phyloP scores from a whole-genome alignment of 495 filamentous ascomycete genomes.

The Aspergillus ostianus region DNA sequence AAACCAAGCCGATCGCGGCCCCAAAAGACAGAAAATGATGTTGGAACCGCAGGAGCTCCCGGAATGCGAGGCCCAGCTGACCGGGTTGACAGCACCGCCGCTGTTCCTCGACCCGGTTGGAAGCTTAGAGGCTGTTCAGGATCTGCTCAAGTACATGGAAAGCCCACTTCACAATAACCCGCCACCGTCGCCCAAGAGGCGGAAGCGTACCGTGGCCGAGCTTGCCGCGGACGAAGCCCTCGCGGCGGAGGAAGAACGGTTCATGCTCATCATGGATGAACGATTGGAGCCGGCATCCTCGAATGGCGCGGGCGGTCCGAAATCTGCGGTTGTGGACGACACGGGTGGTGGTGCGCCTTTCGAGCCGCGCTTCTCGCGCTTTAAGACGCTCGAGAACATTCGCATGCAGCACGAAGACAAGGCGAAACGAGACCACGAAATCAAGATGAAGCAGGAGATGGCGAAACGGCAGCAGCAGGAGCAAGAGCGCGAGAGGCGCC shows the following conservation, averaged over 20 bases:
- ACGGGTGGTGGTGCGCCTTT: conserved; percentile 66
- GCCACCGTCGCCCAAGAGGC: conserved; percentile 78
- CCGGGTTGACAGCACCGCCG: conserved; percentile 66
- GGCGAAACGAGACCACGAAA: conserved; percentile 58
- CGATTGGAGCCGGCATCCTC: conserved; percentile 61
- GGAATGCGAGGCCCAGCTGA: conserved; percentile 68
- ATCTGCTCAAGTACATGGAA: conserved; percentile 64
- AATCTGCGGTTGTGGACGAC: conserved; percentile 70
- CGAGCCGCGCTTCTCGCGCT: conserved; percentile 83
- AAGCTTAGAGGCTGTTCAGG: conserved; percentile 62
- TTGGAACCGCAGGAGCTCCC: conserved; percentile 70
- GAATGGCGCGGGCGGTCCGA: conserved; percentile 54
- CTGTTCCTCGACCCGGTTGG: conserved; percentile 74
- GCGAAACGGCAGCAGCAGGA: conserved; percentile 49
- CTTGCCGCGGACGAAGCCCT: conserved; percentile 90
- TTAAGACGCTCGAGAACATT: conserved; percentile 87
- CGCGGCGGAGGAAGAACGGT: conserved; percentile 82
- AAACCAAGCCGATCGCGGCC: conserved; percentile 40
- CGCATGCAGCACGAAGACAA: conserved; percentile 73
- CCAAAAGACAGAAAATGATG: conserved; percentile 76
- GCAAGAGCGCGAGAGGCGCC: conserved; percentile 43
- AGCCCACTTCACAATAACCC: conserved; percentile 73
- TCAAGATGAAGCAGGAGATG: conserved; percentile 58
- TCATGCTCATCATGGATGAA: conserved; percentile 93
- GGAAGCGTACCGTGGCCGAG: conserved; percentile 93